These are phyloP conservation scores for Wickerhamiella lipophila DNA, from an alignment of 805 yeast species.

Conservation along the genomic window DNA sequence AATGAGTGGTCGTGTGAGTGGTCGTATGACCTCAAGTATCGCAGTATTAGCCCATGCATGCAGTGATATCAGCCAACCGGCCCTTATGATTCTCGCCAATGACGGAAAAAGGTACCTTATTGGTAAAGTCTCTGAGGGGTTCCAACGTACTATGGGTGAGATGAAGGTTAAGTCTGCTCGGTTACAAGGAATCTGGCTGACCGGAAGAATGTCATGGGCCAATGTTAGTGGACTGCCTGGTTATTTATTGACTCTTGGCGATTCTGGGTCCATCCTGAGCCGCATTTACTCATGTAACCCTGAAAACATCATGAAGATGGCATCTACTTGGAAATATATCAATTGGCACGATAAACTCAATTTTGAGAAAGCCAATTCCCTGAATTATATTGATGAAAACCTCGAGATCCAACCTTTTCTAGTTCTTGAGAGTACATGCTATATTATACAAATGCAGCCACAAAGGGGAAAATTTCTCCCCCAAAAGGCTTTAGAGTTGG, in stretches of 20 bases:
- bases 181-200: constrained; percentile 52
- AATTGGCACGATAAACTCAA: constrained; percentile 58
- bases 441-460: constrained; percentile 53
- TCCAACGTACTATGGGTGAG: constrained; percentile 63
- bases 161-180: constrained; percentile 45
- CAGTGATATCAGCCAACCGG: constrained; percentile 38
- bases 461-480: constrained; percentile 66
- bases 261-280: constrained; percentile 33
- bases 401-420: constrained; percentile 22
- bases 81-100: constrained; percentile 35
- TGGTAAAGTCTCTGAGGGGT: constrained; percentile 77
- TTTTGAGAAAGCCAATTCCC: constrained; percentile 33
- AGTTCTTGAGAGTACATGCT: constrained; percentile 33
- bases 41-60: constrained; percentile 32
- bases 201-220: constrained; percentile 69
- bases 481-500: constrained; percentile 50
- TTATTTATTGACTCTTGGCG: constrained; percentile 64
- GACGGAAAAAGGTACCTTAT: constrained; percentile 49
- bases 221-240: constrained; percentile 93
- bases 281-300: constrained; percentile 32
- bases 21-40: constrained; percentile 13
- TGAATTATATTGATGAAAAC: constrained; percentile 25
- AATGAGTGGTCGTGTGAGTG: constrained; percentile 1
- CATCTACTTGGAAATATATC: constrained; percentile 76
- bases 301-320: constrained; percentile 39